phyloP scores from a whole-genome alignment of 345 rosid genomes.

The Pelargonium nanum region DNA sequence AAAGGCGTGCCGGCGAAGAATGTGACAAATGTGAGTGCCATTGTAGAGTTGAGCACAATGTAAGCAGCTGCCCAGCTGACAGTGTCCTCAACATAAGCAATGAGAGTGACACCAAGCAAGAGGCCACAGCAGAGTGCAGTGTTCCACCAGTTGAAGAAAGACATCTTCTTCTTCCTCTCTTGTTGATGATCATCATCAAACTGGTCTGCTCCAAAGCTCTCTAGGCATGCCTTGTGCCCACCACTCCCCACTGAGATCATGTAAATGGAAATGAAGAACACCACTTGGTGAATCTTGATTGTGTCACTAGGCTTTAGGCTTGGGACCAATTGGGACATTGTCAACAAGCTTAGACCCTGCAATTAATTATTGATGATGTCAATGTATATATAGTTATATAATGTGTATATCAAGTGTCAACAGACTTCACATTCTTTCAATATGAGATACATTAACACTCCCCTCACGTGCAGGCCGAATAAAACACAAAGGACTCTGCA shows the following conservation, averaged over 20 bases:
- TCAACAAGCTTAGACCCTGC: slow-evolving; percentile 36
- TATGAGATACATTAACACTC: too few species aligned
- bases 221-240: slow-evolving; percentile 38
- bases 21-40: slow-evolving; percentile 16
- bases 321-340: slow-evolving; percentile 31
- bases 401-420: too few species aligned
- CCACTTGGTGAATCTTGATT: slow-evolving; percentile 25
- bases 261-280: slow-evolving; percentile 36
- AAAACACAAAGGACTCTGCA: too few species aligned
- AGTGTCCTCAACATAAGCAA: slow-evolving; percentile 29
- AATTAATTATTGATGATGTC: neutral
- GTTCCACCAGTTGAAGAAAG: slow-evolving; percentile 51
- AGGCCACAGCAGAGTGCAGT: slow-evolving; percentile 27
- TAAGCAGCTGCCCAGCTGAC: slow-evolving; percentile 24
- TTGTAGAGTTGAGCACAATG: slow-evolving; percentile 21
- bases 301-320: slow-evolving; percentile 19
- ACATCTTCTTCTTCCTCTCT: slow-evolving; percentile 41
- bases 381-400: too few species aligned
- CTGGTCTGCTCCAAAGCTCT: slow-evolving; percentile 51
- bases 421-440: too few species aligned
- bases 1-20: slow-evolving; percentile 21
- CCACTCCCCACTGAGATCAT: slow-evolving; percentile 34
- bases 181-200: slow-evolving; percentile 33
- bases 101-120: slow-evolving; percentile 27
- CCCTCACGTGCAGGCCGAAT: too few species aligned